Base-by-base conservation (phyloP, 75 land plant species). In the Ceratopteris richardii region DNA sequence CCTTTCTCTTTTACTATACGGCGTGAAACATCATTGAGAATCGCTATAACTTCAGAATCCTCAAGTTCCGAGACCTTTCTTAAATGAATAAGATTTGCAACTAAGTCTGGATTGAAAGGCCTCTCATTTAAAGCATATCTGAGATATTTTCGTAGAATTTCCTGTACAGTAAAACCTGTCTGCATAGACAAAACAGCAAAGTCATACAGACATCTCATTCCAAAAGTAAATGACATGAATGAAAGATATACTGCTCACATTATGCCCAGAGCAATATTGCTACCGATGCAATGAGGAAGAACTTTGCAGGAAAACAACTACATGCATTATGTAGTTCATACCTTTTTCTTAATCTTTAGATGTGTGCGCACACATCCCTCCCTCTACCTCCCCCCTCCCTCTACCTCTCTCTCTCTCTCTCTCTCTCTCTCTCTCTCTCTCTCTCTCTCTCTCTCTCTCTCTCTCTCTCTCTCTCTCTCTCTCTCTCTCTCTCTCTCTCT, bases 41-140 rank as follows among this genome's bases (percentile, higher is more conserved):
- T 75, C 59, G 81, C 86, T 31, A 85, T 81, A 57, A 90, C 80
- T 42, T 82, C 67, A 42, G 73, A 40, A 69, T 95, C 96, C 22
- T 71, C 77, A 63, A 95, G 63, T 57, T 57, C 63, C 18, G 96
- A 69, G 29, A 80, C 77, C 73, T 81, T 86, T 50, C 91, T 65
- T 16, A 95, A 74, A 57, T 80, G 78, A 56, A 95, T 86, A 28
- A 95, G 72, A 70, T 73, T 76, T 13, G 63, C 76, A 26, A 95
- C 88, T 51, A 77, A 14, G 11, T 80, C 82, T 20, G 88, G 84
- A 43, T 76, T 74, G 65, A 90, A 95, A 1, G 96, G 86, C 56
- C 85, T 84, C 61, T 90, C 99, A 69, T 90, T 95, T 66, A 95
- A 53, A 5, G 76, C 80, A 77, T 95, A 95, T 2, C 99, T 73